phyloP scores from a whole-genome alignment of 352 stramenopile genomes.

The Phytophthora ramorum region DNA sequence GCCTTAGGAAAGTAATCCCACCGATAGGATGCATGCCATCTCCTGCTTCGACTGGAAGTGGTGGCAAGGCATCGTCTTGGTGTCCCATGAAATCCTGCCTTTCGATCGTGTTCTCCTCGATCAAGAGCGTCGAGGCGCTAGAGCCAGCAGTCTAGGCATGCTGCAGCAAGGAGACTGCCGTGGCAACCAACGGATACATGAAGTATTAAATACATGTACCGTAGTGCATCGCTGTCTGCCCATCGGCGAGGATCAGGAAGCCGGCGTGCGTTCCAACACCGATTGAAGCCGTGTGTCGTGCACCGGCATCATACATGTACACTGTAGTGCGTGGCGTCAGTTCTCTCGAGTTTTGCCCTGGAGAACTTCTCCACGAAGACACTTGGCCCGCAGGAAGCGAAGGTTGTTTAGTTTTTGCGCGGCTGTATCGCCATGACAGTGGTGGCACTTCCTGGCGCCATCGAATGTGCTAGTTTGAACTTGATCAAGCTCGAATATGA shows the following conservation, averaged over 20 bases:
- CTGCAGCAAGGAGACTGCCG: not conserved
- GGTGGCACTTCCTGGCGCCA: conserved; percentile 24
- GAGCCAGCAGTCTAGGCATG: not conserved
- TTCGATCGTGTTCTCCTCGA: not conserved
- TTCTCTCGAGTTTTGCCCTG: not conserved
- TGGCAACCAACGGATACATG: not conserved
- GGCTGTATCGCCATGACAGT: conserved; percentile 18
- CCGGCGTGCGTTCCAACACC: not conserved
- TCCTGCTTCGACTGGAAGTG: too few species aligned
- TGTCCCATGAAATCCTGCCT: not conserved
- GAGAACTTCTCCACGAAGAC: conserved; percentile 7
- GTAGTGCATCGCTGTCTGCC: not conserved
- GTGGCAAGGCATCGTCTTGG: not conserved
- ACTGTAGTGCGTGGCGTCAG: not conserved
- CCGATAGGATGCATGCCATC: conserved; percentile 10
- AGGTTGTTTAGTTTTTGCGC: conserved; percentile 20
- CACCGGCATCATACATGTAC: not conserved
- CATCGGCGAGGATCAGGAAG: conserved; percentile 16
- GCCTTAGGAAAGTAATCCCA: conserved; percentile 7
- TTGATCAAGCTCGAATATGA: conserved; percentile 15
- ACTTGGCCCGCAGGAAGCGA: conserved; percentile 2
- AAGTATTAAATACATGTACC: not conserved
- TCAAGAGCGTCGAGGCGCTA: not conserved
- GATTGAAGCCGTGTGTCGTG: not conserved
- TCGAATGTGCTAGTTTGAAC: conserved; percentile 9